phyloP scores from a whole-genome alignment of 208 protist species.

The Crithidia expoeki region DNA sequence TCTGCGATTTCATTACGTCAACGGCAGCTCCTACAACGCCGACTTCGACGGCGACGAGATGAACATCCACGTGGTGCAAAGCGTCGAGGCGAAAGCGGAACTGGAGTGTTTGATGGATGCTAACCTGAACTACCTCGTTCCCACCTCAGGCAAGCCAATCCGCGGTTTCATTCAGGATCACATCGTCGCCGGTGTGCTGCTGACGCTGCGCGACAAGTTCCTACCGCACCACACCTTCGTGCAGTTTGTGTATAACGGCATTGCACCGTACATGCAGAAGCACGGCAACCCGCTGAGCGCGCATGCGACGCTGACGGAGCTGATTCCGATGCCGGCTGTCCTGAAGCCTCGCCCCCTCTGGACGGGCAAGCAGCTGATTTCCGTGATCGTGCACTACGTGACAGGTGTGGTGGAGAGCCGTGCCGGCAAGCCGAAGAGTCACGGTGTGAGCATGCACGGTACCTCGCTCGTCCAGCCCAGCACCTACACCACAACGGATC shows the following conservation, averaged over 20 bases:
- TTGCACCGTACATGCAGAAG: conserved; percentile 81
- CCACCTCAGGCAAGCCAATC: conserved; percentile 97
- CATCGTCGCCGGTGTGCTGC: conserved; percentile 96
- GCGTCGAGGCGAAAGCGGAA: conserved; percentile 94
- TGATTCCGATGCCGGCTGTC: conserved; percentile 94
- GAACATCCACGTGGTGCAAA: conserved; percentile 99
- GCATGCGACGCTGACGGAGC: conserved; percentile 55
- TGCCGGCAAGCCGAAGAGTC: conserved; percentile 12
- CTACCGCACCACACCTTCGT: conserved; percentile 92
- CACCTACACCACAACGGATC: conserved; percentile 75
- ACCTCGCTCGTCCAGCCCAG: conserved; percentile 82
- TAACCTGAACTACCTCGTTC: conserved; percentile 97
- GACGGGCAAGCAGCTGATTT: conserved; percentile 98
- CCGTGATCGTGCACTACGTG: conserved; percentile 83
- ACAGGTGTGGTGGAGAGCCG: conserved; percentile 49
- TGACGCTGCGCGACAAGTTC: conserved; percentile 97
- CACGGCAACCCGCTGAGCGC: conserved; percentile 43
- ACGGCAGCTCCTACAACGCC: conserved; percentile 99
- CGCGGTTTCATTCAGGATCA: conserved; percentile 99
- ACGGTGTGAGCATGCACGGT: conserved; percentile 85
- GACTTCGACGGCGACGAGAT: conserved; percentile 99
- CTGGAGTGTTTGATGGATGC: conserved; percentile 94
- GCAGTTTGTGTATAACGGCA: conserved; percentile 93
- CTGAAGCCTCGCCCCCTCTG: conserved; percentile 94
- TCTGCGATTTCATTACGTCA: conserved; percentile 99